These are phyloP conservation scores for Termitomyces sp. DNA, from an alignment of 768 basidiomycete species.

Conservation along the genomic window DNA sequence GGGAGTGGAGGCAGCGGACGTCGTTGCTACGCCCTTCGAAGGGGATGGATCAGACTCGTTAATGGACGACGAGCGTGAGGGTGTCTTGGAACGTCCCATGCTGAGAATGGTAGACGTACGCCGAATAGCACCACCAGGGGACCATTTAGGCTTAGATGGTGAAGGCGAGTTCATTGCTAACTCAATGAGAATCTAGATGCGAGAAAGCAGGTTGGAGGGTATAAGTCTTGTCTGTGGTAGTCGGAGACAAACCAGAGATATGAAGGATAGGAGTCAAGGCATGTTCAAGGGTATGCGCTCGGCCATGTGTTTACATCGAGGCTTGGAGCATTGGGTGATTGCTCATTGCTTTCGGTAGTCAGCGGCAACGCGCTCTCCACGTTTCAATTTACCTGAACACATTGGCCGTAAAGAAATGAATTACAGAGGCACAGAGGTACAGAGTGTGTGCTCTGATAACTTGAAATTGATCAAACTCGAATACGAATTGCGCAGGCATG, in stretches of 20 bases:
- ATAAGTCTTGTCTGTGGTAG: slow-evolving; percentile 5
- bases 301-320: slow-evolving; percentile 8
- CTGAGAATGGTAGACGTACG: slow-evolving; percentile 7
- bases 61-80: slow-evolving; percentile 5
- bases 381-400: neutral
- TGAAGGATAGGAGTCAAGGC: slow-evolving; percentile 1
- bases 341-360: neutral
- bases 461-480: neutral
- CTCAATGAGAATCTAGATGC: neutral
- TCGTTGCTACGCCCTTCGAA: neutral
- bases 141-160: slow-evolving; percentile 8
- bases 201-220: neutral
- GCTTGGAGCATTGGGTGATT: slow-evolving; percentile 3
- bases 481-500: neutral
- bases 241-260: slow-evolving; percentile 4
- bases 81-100: slow-evolving; percentile 7
- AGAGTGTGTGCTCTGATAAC: no score
- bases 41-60: slow-evolving; percentile 2
- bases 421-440: neutral
- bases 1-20: neutral
- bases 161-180: slow-evolving; percentile 4
- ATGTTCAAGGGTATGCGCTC: slow-evolving; percentile 4
- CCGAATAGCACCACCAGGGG: slow-evolving; percentile 6
- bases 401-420: neutral
- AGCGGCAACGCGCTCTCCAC: neutral